Percentiles rank a stretch among this genome's conserved stretches.
These are phyloP conservation scores for Thelephora aurantiotincta DNA, from an alignment of 768 basidiomycete genomes.

Conservation along the genomic window DNA sequence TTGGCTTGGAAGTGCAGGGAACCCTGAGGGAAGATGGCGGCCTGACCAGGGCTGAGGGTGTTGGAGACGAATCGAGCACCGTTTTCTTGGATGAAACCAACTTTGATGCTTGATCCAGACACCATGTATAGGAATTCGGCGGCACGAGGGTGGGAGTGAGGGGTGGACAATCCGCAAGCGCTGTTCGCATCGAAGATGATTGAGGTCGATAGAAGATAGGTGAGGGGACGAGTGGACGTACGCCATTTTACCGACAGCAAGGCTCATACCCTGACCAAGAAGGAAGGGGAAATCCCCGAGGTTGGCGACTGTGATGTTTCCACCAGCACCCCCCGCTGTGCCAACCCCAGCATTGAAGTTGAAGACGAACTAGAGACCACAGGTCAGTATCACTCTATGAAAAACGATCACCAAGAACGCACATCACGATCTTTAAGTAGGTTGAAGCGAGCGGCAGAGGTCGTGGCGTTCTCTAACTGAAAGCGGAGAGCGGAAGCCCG, in stretches of 20 bases:
- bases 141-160: slow-evolving; percentile 21
- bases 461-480: slow-evolving; percentile 6
- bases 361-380: slow-evolving; percentile 13
- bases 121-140: slow-evolving; percentile 18
- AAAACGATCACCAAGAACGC: neutral
- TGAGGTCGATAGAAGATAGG: neutral
- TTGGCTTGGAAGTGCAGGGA: slow-evolving; percentile 19
- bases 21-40: slow-evolving; percentile 6
- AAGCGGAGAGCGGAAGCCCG: slow-evolving; percentile 8
- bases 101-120: slow-evolving; percentile 13
- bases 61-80: slow-evolving; percentile 16
- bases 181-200: neutral
- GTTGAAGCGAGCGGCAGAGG: slow-evolving; percentile 11
- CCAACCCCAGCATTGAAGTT: slow-evolving; percentile 12
- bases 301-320: slow-evolving; percentile 12
- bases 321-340: slow-evolving; percentile 11
- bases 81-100: slow-evolving; percentile 17
- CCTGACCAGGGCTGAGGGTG: slow-evolving; percentile 10
- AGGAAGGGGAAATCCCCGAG: slow-evolving; percentile 15
- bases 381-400: neutral
- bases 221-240: neutral
- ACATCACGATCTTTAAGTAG: slow-evolving; percentile 11
- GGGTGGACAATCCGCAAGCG: slow-evolving; percentile 21
- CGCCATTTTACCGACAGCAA: slow-evolving; percentile 15
- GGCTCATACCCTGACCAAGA: slow-evolving; percentile 14